Conservation (phyloP, 768 basidiomycete species). For the Multifurca ochricompacta region DNA sequence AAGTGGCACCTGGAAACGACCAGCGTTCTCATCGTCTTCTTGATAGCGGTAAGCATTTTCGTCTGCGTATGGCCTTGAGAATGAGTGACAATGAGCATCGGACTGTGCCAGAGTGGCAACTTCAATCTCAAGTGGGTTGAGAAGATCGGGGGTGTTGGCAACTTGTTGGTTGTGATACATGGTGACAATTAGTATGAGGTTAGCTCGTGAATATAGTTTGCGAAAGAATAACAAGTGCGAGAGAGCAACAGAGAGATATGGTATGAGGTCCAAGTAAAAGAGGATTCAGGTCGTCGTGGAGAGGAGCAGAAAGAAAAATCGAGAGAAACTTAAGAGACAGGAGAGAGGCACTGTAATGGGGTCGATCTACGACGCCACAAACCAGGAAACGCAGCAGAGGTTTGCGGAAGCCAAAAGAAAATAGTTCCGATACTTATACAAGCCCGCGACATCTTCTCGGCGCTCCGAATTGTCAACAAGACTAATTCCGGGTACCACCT, state of each 20-base stretch:
- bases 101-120: neutral
- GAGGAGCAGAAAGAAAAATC: neutral
- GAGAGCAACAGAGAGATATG: neutral
- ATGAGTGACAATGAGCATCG: neutral
- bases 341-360: neutral
- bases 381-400: conserved; percentile 2
- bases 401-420: neutral
- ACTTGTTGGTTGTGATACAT: neutral
- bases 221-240: neutral
- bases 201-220: neutral
- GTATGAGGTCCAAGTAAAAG: neutral
- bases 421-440: conserved; percentile 10
- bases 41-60: neutral
- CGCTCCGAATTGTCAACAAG: neutral
- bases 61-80: neutral
- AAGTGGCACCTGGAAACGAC: neutral
- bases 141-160: neutral
- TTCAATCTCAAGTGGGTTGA: neutral
- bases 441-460: neutral
- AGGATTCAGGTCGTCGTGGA: neutral
- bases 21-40: neutral
- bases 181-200: neutral
- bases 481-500: neutral
- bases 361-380: conserved; percentile 19
- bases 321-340: neutral